These are phyloP conservation scores for Ophioceras dolichostomum DNA, from an alignment of 2,329 filamentous ascomycete species.

Conservation along the genomic window DNA sequence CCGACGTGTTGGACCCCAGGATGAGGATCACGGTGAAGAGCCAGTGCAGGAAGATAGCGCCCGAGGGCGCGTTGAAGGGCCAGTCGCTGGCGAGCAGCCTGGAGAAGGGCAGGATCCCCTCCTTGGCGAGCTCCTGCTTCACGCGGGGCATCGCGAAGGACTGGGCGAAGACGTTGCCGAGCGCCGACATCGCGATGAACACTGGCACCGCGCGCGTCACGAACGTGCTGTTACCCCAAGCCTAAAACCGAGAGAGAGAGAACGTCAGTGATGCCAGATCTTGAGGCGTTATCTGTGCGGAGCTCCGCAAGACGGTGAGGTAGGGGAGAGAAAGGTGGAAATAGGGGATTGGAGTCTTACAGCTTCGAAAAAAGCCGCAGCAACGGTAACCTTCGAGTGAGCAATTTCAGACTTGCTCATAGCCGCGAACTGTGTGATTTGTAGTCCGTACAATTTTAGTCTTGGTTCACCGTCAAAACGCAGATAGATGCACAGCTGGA, in stretches of 20 bases:
- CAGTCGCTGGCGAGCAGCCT: slow-evolving; percentile 21
- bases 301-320: too few species aligned
- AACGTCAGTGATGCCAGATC: too few species aligned
- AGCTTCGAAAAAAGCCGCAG: slow-evolving; percentile 20
- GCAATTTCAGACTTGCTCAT: slow-evolving; percentile 15
- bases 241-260: too few species aligned
- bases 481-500: too few species aligned
- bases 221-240: slow-evolving; percentile 16
- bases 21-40: slow-evolving; percentile 18
- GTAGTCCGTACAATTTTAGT: too few species aligned
- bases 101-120: slow-evolving; percentile 20
- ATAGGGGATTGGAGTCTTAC: too few species aligned
- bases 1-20: slow-evolving; percentile 13
- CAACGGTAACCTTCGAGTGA: slow-evolving; percentile 13
- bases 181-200: slow-evolving; percentile 18
- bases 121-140: slow-evolving; percentile 23
- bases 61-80: slow-evolving; percentile 19
- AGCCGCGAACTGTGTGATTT: slow-evolving; percentile 15
- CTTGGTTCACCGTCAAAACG: too few species aligned
- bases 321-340: too few species aligned
- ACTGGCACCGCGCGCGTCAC: slow-evolving; percentile 15
- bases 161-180: slow-evolving; percentile 20
- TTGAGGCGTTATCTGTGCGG: too few species aligned
- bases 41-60: slow-evolving; percentile 22
- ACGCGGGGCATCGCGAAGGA: slow-evolving; percentile 18